Evolutionary conservation across 2,329 filamentous ascomycete genomes (phyloP), one percentile per base, ranked within the genome.

Genomic region (Onygenales sp.): DNA sequence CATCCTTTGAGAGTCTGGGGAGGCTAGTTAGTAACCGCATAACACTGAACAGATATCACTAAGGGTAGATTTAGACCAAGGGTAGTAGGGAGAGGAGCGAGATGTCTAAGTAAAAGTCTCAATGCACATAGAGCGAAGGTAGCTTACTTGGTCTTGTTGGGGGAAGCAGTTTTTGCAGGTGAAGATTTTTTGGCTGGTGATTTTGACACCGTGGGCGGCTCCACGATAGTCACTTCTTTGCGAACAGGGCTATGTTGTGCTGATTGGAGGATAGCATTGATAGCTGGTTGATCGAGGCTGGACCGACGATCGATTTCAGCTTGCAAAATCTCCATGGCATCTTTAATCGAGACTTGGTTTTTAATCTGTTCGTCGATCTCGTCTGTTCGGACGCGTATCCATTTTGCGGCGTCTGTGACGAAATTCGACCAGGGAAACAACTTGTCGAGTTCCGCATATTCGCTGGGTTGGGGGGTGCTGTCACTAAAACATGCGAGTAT

Each of bases 381-480:
- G 5, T 63, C 59, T 35, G 69, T 66, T 17, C 77, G 71, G 7
- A 61, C 58, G 53, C 72, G 70, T 17, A 73, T 67, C 77, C 80
- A 83, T 14, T 69, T 60, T 1, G 75, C 64, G 5, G 75, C 62
- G 7, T 70, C 63, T 0, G 73, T 57, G 5, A 78, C 61, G 51
- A 82, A 78, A 2, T 65, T 59, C 0, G 69, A 59, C 79, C 79
- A 83, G 2, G 73, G 69, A 60, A 76, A 84, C 1, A 61, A 57
- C 2, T 64, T 61, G 38, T 72, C 69, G 5, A 84, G 58, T 1
- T 60, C 63, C 2, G 72, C 70, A 31, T 78, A 62, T 43, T 78
- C 72, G 11, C 75, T 63, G 2, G 62, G 21, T 13, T 46, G 21
- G 5, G 43, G 11, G 8, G 9, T 10, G 14, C 45, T 44, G 7